Evolutionary conservation across 495 filamentous ascomycete genomes (phyloP).

Genomic region (Neurospora sp.): DNA sequence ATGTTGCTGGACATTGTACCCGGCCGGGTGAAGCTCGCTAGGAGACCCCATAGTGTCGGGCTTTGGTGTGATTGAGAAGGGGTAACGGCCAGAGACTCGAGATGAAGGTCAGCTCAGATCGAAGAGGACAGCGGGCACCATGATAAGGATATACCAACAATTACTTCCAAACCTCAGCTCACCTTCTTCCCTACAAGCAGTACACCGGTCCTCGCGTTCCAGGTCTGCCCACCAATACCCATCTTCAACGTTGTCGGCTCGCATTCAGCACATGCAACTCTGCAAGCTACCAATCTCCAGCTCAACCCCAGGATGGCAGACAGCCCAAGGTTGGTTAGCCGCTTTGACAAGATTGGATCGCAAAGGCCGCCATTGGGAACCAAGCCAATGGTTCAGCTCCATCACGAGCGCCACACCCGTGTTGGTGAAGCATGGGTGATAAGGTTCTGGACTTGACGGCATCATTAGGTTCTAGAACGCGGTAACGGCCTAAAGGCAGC

Average conservation of each 20-base stretch:
- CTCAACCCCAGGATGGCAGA: neutral
- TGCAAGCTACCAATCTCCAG: neutral
- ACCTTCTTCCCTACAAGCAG: neutral
- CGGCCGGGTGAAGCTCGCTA: neutral
- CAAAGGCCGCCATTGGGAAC: neutral
- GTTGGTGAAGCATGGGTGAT: neutral
- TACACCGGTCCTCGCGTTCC: neutral
- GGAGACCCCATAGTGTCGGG: neutral
- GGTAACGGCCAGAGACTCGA: neutral
- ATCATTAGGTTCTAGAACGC: neutral
- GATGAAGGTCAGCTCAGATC: neutral
- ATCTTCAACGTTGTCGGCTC: neutral
- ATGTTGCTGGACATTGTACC: neutral
- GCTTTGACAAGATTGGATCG: neutral
- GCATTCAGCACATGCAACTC: neutral
- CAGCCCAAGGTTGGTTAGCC: neutral
- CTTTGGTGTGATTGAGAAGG: no score
- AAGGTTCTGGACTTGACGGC: neutral
- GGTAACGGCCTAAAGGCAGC: neutral
- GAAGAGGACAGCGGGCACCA: accelerated
- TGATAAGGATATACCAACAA: neutral
- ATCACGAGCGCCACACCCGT: neutral
- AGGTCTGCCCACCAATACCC: neutral
- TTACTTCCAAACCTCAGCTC: neutral
- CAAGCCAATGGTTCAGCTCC: neutral